A percentile compares a stretch with the other conserved stretches of the same genome.
Evolutionary conservation across 495 filamentous ascomycete genomes (phyloP).

Genomic region (Neurospora discreta): DNA sequence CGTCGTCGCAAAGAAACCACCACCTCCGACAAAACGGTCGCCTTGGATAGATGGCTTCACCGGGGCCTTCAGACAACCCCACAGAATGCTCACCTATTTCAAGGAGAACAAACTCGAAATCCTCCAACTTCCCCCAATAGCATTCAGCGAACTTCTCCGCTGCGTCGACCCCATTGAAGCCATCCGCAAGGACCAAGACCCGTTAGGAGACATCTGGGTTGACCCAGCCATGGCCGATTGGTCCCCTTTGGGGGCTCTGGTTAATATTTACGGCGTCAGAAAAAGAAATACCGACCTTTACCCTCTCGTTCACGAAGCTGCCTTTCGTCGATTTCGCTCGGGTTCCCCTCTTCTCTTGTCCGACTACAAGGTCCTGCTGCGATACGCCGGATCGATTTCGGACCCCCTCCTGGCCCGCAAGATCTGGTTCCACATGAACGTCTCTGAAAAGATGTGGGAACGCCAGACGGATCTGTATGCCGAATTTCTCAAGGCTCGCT

Average conservation of each 20-base stretch:
- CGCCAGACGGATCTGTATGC: conserved; percentile 9
- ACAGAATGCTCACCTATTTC: conserved; percentile 1
- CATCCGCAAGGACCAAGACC: conserved; percentile 14
- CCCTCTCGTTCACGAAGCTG: conserved; percentile 9
- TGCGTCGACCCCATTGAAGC: conserved; percentile 22
- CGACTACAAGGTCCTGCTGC: conserved; percentile 22
- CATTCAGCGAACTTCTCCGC: conserved; percentile 28
- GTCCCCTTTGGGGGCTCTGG: conserved; percentile 10
- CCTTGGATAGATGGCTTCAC: not conserved
- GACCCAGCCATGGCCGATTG: conserved; percentile 15
- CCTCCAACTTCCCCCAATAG: conserved; percentile 16
- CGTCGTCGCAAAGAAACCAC: not conserved
- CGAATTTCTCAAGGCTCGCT: conserved; percentile 27
- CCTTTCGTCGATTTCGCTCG: conserved; percentile 10
- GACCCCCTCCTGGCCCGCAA: conserved; percentile 9
- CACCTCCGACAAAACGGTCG: not conserved
- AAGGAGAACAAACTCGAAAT: not conserved
- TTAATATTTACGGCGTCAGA: conserved; percentile 25
- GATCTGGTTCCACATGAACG: conserved; percentile 12
- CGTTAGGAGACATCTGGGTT: conserved; percentile 10
- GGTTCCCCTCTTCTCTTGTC: conserved; percentile 12
- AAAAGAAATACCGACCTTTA: conserved; percentile 16
- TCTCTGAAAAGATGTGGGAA: conserved; percentile 1
- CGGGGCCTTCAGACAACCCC: not conserved
- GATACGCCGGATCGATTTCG: conserved; percentile 24